These are phyloP conservation scores for Nowakowskiella sp. DNA, from an alignment of 192 early-diverging fungal species.

Conservation along the genomic window DNA sequence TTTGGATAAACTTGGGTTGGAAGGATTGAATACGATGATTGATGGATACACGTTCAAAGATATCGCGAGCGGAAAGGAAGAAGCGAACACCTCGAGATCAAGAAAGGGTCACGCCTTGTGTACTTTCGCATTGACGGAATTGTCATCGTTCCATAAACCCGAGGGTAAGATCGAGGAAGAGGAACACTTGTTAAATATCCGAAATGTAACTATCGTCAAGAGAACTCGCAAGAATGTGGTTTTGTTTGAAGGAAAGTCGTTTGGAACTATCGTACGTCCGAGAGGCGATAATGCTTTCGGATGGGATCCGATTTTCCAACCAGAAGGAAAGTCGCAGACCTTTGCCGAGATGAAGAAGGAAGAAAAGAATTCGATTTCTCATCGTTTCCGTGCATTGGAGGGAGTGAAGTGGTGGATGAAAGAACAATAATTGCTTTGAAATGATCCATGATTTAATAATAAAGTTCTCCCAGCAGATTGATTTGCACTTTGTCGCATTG, in stretches of 20 bases:
- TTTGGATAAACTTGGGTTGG: constrained; percentile 66
- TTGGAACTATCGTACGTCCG: constrained; percentile 77
- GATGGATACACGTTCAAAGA: constrained; percentile 80
- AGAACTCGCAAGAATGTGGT: constrained; percentile 22
- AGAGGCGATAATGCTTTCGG: constrained; percentile 81
- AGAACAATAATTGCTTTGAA: no score
- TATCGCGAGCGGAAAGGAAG: no score
- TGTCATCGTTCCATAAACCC: no score
- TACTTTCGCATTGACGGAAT: constrained; percentile 81
- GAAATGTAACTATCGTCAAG: background rate
- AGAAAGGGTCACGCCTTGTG: constrained; percentile 88
- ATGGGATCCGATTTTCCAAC: constrained; percentile 95
- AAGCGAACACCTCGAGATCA: no score
- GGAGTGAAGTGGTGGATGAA: constrained; percentile 44
- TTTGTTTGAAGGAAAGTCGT: constrained; percentile 77
- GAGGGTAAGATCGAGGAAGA: constrained; percentile 46
- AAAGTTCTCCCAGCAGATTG: no score
- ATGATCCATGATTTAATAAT: no score
- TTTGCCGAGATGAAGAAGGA: constrained; percentile 84
- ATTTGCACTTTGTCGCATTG: no score
- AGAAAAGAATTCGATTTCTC: constrained; percentile 86
- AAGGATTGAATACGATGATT: constrained; percentile 77
- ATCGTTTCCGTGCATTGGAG: constrained; percentile 66
- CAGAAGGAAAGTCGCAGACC: constrained; percentile 50
- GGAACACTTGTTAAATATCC: background rate